These are phyloP conservation scores for Clonostachys rosea DNA, from an alignment of 2,329 filamentous ascomycete species.

Conservation along the genomic window DNA sequence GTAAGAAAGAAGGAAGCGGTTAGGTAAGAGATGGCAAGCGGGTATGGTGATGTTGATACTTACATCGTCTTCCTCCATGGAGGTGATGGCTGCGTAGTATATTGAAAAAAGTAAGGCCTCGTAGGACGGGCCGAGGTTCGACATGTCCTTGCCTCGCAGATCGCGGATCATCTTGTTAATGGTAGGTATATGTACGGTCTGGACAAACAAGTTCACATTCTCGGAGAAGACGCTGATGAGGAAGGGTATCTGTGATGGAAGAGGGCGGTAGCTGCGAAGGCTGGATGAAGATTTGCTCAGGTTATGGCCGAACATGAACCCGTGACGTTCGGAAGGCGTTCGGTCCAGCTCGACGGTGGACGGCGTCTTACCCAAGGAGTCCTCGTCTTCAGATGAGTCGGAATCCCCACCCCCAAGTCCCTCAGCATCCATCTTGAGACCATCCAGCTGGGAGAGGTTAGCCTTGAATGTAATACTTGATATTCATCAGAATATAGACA, in stretches of 20 bases:
- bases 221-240: constrained; percentile 43
- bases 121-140: constrained; percentile 29
- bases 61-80: constrained; percentile 54
- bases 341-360: constrained; percentile 32
- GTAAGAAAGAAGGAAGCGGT: not conserved
- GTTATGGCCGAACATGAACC: constrained; percentile 46
- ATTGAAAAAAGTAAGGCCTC: constrained; percentile 53
- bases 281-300: constrained; percentile 18
- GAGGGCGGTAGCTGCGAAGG: constrained; percentile 36
- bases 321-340: constrained; percentile 38
- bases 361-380: constrained; percentile 15
- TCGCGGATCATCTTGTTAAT: constrained; percentile 29
- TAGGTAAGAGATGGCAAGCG: not conserved
- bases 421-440: constrained; percentile 31
- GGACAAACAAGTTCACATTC: constrained; percentile 41
- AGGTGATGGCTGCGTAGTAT: constrained; percentile 50
- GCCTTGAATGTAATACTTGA: not conserved
- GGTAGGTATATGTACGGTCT: constrained; percentile 40
- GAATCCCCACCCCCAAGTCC: constrained; percentile 22
- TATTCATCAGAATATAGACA: not conserved
- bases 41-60: constrained; percentile 8
- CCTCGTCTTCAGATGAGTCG: constrained; percentile 31
- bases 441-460: constrained; percentile 29
- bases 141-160: constrained; percentile 19
- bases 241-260: constrained; percentile 51